Percentiles rank a stretch among this genome's conserved stretches.
Conservation (phyloP, 2,329 filamentous ascomycete genomes). For the Coniosporium tulheliwenetii region DNA sequence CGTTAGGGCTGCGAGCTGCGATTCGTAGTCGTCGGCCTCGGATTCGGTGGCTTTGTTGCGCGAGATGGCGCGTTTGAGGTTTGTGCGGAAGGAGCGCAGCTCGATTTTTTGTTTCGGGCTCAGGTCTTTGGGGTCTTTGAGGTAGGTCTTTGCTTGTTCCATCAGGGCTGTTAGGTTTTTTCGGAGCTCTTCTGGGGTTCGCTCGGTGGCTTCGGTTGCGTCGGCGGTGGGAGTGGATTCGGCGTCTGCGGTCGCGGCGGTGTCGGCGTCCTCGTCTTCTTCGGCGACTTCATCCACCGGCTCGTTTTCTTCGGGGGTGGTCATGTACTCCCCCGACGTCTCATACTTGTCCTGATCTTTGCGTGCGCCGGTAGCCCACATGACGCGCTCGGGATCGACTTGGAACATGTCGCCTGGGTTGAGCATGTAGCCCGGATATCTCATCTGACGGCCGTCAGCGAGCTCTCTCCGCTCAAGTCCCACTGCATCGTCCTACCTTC, state of each 20-base stretch:
- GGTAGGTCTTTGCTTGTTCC: slow-evolving; percentile 19
- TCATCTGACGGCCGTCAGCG: slow-evolving; percentile 46
- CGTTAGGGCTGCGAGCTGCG: background rate
- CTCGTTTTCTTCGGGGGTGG: slow-evolving; percentile 6
- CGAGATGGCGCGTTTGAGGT: slow-evolving; percentile 47
- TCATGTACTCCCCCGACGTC: slow-evolving; percentile 6
- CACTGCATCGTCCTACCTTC: slow-evolving; percentile 43
- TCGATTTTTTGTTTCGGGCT: slow-evolving; percentile 60
- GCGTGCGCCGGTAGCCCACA: slow-evolving; percentile 68
- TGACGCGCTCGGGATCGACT: slow-evolving; percentile 74
- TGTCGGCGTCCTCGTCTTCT: slow-evolving; percentile 12
- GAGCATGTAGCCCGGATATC: slow-evolving; percentile 77
- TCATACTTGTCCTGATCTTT: slow-evolving; percentile 33
- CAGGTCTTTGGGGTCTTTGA: slow-evolving; percentile 28
- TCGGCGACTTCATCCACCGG: slow-evolving; percentile 4
- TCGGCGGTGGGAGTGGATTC: background rate
- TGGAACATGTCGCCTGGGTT: slow-evolving; percentile 99
- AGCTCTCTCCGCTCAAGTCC: background rate
- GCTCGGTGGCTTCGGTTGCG: no score
- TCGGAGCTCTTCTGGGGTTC: no score
- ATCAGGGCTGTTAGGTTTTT: background rate
- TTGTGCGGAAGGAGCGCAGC: slow-evolving; percentile 55
- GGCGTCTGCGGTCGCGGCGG: background rate
- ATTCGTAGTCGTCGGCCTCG: slow-evolving; percentile 26
- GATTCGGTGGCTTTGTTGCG: slow-evolving; percentile 30